These are phyloP conservation scores for Arabidopsis arenosa DNA, from an alignment of 345 rosid genomes.

Conservation along the genomic window DNA sequence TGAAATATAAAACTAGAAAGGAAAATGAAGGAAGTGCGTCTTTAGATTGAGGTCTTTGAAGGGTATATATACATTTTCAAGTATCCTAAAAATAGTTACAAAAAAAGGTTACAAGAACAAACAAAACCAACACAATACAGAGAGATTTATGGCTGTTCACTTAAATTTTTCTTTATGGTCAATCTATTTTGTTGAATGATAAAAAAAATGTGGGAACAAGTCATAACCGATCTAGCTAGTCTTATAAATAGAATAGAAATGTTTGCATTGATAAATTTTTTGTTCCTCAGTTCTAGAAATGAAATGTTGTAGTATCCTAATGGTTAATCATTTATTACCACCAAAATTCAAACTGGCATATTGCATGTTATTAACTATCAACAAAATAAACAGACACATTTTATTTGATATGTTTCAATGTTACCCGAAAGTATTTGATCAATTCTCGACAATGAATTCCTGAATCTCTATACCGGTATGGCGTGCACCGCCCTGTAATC, in stretches of 20 bases:
- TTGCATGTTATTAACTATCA: too few species aligned
- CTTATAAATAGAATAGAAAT: not conserved
- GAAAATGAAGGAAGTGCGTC: slow-evolving; percentile 39
- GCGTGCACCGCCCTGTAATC: slow-evolving; percentile 78
- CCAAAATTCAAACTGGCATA: not conserved
- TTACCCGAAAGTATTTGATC: slow-evolving; percentile 33
- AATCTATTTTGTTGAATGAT: slow-evolving; percentile 1
- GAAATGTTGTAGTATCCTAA: not conserved
- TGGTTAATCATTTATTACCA: not conserved
- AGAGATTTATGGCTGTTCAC: slow-evolving; percentile 36
- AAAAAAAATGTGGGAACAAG: not conserved
- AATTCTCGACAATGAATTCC: slow-evolving; percentile 82
- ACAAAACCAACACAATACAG: slow-evolving; percentile 7
- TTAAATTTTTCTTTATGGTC: not conserved
- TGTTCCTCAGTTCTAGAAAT: not conserved
- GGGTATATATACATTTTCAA: slow-evolving; percentile 26
- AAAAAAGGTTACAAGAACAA: slow-evolving; percentile 10
- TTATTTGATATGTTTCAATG: slow-evolving; percentile 18
- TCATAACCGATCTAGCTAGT: slow-evolving; percentile 2
- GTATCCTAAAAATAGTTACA: slow-evolving; percentile 27
- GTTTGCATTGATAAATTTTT: not conserved
- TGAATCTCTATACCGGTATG: slow-evolving; percentile 88
- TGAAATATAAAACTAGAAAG: not conserved
- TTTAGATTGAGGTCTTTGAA: slow-evolving; percentile 22
- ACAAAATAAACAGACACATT: not conserved